Conservation (phyloP, 1,139 yeast genomes). For the Suhomyces bribrorum region DNA sequence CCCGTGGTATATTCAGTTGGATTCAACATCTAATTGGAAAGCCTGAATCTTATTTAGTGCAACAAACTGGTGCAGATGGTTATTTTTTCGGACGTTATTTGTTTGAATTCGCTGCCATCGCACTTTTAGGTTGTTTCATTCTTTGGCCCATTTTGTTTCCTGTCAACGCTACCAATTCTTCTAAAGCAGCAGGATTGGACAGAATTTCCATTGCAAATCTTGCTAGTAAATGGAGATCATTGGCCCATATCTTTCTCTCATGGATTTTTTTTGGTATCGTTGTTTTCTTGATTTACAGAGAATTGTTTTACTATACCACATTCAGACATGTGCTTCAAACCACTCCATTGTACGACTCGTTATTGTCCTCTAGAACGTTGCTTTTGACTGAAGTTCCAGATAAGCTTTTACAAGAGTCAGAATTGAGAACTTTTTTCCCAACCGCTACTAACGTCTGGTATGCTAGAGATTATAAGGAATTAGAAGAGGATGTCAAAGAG, state of each 20-base stretch:
- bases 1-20: slow-evolving; percentile 61
- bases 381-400: slow-evolving; percentile 64
- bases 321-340: slow-evolving; percentile 69
- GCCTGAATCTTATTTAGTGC: slow-evolving; percentile 69
- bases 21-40: slow-evolving; percentile 48
- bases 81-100: slow-evolving; percentile 81
- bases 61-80: slow-evolving; percentile 85
- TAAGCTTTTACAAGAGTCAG: slow-evolving; percentile 49
- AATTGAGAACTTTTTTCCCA: slow-evolving; percentile 59
- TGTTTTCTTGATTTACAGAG: slow-evolving; percentile 66
- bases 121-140: slow-evolving; percentile 62
- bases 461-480: slow-evolving; percentile 58
- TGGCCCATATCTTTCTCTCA: slow-evolving; percentile 71
- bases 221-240: slow-evolving; percentile 54
- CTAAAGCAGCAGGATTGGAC: slow-evolving; percentile 53
- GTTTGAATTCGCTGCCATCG: slow-evolving; percentile 58
- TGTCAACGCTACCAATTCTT: slow-evolving; percentile 82
- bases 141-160: slow-evolving; percentile 82
- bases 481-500: slow-evolving; percentile 55
- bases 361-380: slow-evolving; percentile 66
- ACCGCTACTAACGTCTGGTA: slow-evolving; percentile 61
- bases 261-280: slow-evolving; percentile 66
- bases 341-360: slow-evolving; percentile 68
- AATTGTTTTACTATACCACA: slow-evolving; percentile 64
- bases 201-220: slow-evolving; percentile 65